Conservation (phyloP, 129 eudicot species). For the Mikania micrantha region DNA sequence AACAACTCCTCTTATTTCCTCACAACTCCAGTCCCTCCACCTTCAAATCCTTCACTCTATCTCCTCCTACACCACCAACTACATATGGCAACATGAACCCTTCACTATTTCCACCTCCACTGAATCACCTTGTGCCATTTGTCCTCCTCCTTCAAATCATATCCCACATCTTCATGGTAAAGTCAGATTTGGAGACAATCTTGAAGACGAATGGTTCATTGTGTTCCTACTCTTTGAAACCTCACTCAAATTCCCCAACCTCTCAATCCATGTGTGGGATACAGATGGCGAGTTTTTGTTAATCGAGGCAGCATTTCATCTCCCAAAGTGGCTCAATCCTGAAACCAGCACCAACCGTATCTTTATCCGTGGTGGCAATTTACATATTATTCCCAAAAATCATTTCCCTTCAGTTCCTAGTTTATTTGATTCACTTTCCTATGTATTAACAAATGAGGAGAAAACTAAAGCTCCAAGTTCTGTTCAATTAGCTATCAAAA, state of each 20-base stretch:
- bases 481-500: slow-evolving; percentile 30
- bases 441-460: slow-evolving; percentile 19
- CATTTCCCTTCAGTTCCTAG: slow-evolving; percentile 28
- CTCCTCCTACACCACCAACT: slow-evolving; percentile 38
- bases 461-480: slow-evolving; percentile 26
- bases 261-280: slow-evolving; percentile 53
- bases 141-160: slow-evolving; percentile 24
- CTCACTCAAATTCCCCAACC: slow-evolving; percentile 39
- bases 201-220: slow-evolving; percentile 88
- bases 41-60: slow-evolving; percentile 50
- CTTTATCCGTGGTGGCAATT: slow-evolving; percentile 47
- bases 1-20: slow-evolving; percentile 13
- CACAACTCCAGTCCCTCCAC: slow-evolving; percentile 69
- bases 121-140: slow-evolving; percentile 19
- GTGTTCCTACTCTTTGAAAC: slow-evolving; percentile 57
- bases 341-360: slow-evolving; percentile 56
- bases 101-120: slow-evolving; percentile 40
- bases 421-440: slow-evolving; percentile 31
- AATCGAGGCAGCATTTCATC: slow-evolving; percentile 78
- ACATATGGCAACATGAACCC: slow-evolving; percentile 74
- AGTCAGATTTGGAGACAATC: slow-evolving; percentile 72
- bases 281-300: slow-evolving; percentile 81
- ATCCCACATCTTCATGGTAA: slow-evolving; percentile 65
- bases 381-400: slow-evolving; percentile 39
- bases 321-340: slow-evolving; percentile 86